Base-by-base conservation (phyloP, 164 flowering plant genomes). In the Santalum album region DNA sequence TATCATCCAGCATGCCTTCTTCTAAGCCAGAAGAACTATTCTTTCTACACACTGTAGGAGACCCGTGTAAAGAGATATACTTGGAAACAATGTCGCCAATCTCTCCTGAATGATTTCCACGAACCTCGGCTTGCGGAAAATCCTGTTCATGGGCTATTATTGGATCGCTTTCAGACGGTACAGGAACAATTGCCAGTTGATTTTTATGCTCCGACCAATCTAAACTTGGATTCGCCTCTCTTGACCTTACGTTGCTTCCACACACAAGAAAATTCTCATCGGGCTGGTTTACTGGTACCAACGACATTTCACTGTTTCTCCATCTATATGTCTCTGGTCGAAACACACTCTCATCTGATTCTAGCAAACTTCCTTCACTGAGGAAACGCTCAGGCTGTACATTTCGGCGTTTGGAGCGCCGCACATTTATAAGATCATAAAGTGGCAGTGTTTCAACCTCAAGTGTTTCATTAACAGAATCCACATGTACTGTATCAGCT, bases 361-460 rank as follows among this genome's bases (percentile, higher is more conserved):
- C 79, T 34, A 71, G 19, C 20, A 50, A 43, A 38, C 50, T 57
- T 64, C 65, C 77, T 34, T 64, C 59, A 23, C 78, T 78, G 6
- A 71, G 49, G 57, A 69, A 83, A 35, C 96, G 83, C 32, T 89
- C 90, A 4, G 96, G 96, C 43, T 75, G 71, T 19, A 80, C 70
- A 55, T 62, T 62, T 38, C 80, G 67, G 9, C 96, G 86, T 53
- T 80, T 80, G 36, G 98, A 92, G 48, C 98, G 72, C 44, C 98
- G 65, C 64, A 84, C 54, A 7, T 59, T 69, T 51, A 62, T 45
- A 44, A 56, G 49, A 48, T 73, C 75, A 56, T 54, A 55, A 22
- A 42, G n/a, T 53, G 69, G 38, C 44, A 43, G 23, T 25, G 58
- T 46, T 9, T 40, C 73, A 54, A 26, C 24, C 61, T 63, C 78